Evolutionary conservation across 495 filamentous ascomycete genomes (phyloP), one percentile per base, ranked within the genome.

Genomic region (Aspergillus affinis): DNA sequence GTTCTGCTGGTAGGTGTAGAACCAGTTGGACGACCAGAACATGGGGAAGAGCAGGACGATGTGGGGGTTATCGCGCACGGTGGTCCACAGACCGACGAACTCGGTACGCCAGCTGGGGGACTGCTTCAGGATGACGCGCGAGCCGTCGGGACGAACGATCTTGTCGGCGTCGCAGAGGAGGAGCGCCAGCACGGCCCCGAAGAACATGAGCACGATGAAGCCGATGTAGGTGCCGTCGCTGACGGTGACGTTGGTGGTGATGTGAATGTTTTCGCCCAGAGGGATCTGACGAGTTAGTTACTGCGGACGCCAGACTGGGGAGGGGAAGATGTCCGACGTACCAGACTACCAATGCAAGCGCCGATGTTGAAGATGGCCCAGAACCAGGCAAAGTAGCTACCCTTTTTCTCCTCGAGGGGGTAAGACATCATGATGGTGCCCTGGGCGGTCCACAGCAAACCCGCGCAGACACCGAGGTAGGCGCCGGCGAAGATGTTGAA

Each of bases 81-180:
- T 77, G n/a, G 78, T 69, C 60, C 63, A 74, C 26, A 81, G 64
- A 8, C 78, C 78, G 13, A 73, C 47, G 44, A 81, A 18, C 68
- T 81, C 78, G 50, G 69, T 76, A 53, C 65, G 66, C 84, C 86
- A 89, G 36, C 86, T 87, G 4, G 91, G 91, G 67, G 91, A 86
- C 79, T 92, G 90, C 89, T 91, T 92, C 18, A 92, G 67, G 63
- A 93, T 87, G 63, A 93, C 82, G 48, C 82, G 82, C 32, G 87
- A 88, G 44, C 91, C 91, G 71, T 96, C 92, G 3, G 79, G 70
- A 54, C 92, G 90, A 55, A 90, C 73, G 51, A 97, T 82, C 51
- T 84, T 79, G 56, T 85, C 80, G 50, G 89, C 89, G 63, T 93
- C 71, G 23, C 73, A 75, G 30, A 81, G 66, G 32, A 69, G 70